phyloP scores from a whole-genome alignment of 108 stramenopile species.

The Fistulifera pelliculosa region DNA sequence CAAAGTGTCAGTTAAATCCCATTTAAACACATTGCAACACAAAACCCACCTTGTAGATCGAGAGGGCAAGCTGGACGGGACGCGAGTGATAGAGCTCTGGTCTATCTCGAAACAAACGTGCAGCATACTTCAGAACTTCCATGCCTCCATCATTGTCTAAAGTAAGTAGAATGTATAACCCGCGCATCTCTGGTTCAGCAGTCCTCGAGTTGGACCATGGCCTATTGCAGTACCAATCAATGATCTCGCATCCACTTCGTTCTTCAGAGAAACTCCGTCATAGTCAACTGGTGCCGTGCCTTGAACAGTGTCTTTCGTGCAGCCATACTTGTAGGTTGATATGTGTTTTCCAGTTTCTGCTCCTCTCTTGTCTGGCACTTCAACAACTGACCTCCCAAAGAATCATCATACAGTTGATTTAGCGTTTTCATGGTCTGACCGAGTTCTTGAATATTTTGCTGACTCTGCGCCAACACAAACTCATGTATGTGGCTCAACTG shows the following conservation, averaged over 20 bases:
- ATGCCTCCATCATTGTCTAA: conserved; percentile 87
- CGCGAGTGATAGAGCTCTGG: conserved; percentile 66
- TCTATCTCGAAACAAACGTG: conserved; percentile 46
- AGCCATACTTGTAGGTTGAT: conserved; percentile 41
- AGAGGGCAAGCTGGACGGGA: conserved; percentile 77
- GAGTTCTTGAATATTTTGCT: conserved; percentile 83
- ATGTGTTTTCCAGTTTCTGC: conserved; percentile 18
- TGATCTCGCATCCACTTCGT: conserved; percentile 23
- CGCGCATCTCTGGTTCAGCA: conserved; percentile 87
- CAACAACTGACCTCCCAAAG: conserved; percentile 52
- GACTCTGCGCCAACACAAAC: conserved; percentile 74
- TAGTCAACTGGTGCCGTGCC: conserved; percentile 60
- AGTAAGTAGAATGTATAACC: conserved; percentile 70
- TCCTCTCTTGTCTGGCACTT: conserved; percentile 37
- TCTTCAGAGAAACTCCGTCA: conserved; percentile 53
- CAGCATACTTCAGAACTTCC: conserved; percentile 85
- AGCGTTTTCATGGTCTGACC: conserved; percentile 86
- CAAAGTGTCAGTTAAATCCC: background rate
- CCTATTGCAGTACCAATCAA: conserved; percentile 49
- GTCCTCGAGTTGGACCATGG: conserved; percentile 46
- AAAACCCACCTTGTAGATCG: conserved; percentile 60
- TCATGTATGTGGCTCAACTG: conserved; percentile 79
- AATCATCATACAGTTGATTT: conserved; percentile 79
- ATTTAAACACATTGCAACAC: background rate
- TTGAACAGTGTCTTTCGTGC: conserved; percentile 47